A percentile compares a stretch with the other conserved stretches of the same genome.
Evolutionary conservation across 2,329 filamentous ascomycete genomes (phyloP).

Genomic region (Alternaria brassicae): DNA sequence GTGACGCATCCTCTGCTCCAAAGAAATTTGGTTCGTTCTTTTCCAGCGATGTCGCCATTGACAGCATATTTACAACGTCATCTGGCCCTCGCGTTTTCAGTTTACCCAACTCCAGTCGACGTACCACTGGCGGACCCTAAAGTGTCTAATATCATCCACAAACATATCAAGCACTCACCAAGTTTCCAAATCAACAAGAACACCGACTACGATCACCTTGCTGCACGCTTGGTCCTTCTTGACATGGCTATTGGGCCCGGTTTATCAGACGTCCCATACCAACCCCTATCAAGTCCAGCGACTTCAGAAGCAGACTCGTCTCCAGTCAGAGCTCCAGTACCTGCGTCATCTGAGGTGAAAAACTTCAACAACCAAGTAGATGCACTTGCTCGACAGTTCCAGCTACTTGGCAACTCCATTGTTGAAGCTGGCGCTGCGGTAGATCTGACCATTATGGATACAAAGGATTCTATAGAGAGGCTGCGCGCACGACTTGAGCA

Average conservation of each 20-base stretch:
- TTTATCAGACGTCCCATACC: slow-evolving; percentile 42
- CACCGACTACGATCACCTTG: slow-evolving; percentile 74
- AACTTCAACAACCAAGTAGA: slow-evolving; percentile 77
- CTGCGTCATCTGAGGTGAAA: slow-evolving; percentile 45
- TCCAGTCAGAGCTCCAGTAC: slow-evolving; percentile 16
- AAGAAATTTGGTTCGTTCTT: slow-evolving; percentile 63
- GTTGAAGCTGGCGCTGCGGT: slow-evolving; percentile 71
- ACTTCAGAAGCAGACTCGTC: slow-evolving; percentile 32
- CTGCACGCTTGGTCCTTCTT: slow-evolving; percentile 70
- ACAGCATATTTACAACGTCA: slow-evolving; percentile 69
- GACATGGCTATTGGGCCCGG: slow-evolving; percentile 78
- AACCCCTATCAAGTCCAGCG: slow-evolving; percentile 37
- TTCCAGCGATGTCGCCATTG: slow-evolving; percentile 62
- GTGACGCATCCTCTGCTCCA: slow-evolving; percentile 61
- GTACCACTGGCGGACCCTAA: slow-evolving; percentile 33
- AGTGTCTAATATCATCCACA: slow-evolving; percentile 31
- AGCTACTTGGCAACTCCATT: slow-evolving; percentile 66
- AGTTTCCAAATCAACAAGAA: slow-evolving; percentile 62
- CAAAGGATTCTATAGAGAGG: slow-evolving; percentile 77
- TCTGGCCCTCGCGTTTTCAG: slow-evolving; percentile 70
- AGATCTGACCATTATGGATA: slow-evolving; percentile 69
- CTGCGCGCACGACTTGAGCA: slow-evolving; percentile 76
- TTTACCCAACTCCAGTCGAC: slow-evolving; percentile 48
- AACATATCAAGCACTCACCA: slow-evolving; percentile 42
- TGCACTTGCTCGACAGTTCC: slow-evolving; percentile 59